Base-by-base conservation (phyloP, 2,329 filamentous ascomycete genomes). In the Fusarium sp. region DNA sequence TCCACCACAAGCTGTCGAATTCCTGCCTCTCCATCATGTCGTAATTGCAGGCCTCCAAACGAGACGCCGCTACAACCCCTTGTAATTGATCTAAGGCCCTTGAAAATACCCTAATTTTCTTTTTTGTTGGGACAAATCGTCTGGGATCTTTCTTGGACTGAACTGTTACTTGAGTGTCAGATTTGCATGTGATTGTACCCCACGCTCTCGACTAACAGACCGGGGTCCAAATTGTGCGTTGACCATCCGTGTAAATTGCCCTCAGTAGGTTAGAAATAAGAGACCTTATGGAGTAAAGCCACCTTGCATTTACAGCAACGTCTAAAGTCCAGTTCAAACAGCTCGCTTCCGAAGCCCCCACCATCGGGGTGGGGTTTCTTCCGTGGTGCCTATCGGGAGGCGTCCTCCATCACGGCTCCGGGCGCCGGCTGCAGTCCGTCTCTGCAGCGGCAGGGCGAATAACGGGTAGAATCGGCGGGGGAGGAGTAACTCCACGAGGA, bases 351-450 rank as follows among this genome's bases (percentile, higher is more conserved):
- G 68, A 64, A n/a, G 68, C 45, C 65, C 65, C 72, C 72, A 71
- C 72, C 38, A 54, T 63, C 63, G 72, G 56, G 53, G 72, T 72
- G 72, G 72, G 40, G 68, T 43, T 58, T 34, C 40, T 61, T 42
- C 66, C 65, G 65, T 60, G 44, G 61, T 74, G 50, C 68, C 72
- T 74, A 74, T 74, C 72, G 72, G 72, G 72, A 69, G 63, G 52
- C 58, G 72, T 66, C 72, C 58, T 73, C 43, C 20, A 66, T 56
- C 48, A 74, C 66, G 72, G 72, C 71, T 62, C 68, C 66, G 56
- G 54, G 51, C 45, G 56, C 72, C 68, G 63, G 63, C 46, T 73
- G 55, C 70, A 74, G 63, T 58, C 69, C 52, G 57, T 53, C 55
- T 52, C 45, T 55, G 62, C 48, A 70, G 58, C 60, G 58, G 71